Evolutionary conservation across 331 rosid genomes (phyloP).

Genomic region (Phaseolus coccineus): DNA sequence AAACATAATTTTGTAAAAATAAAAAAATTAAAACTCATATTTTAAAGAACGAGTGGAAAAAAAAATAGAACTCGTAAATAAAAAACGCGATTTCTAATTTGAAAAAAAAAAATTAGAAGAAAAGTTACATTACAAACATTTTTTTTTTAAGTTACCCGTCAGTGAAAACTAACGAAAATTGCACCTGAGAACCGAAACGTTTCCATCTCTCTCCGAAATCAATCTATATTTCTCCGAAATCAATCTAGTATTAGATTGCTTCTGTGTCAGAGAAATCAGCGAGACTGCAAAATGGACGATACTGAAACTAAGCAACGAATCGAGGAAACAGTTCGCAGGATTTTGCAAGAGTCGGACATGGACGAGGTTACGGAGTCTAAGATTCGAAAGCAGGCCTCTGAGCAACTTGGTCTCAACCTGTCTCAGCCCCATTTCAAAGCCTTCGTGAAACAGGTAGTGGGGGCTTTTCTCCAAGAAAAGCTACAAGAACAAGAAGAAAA

Average conservation of each 20-base stretch:
- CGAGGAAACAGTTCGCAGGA: slow-evolving; percentile 66
- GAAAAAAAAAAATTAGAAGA: too few species aligned
- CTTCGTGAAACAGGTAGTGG: slow-evolving; percentile 67
- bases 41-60: too few species aligned
- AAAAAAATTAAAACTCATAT: too few species aligned
- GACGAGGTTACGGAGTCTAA: slow-evolving; percentile 79
- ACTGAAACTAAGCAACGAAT: slow-evolving; percentile 60
- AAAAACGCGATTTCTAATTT: too few species aligned
- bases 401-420: slow-evolving; percentile 68
- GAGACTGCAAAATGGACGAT: slow-evolving; percentile 56
- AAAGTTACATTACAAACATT: too few species aligned
- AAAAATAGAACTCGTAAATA: too few species aligned
- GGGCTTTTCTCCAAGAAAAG: slow-evolving; percentile 69
- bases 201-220: background rate
- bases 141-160: too few species aligned
- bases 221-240: background rate
- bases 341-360: slow-evolving; percentile 76
- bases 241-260: background rate
- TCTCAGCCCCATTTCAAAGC: slow-evolving; percentile 66
- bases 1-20: too few species aligned
- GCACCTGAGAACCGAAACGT: too few species aligned
- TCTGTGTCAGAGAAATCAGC: background rate
- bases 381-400: slow-evolving; percentile 80
- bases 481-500: slow-evolving; percentile 17
- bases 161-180: too few species aligned